These are phyloP conservation scores for Suhomyces bolitotheri DNA, from an alignment of 1,139 yeast genomes.

Conservation along the genomic window DNA sequence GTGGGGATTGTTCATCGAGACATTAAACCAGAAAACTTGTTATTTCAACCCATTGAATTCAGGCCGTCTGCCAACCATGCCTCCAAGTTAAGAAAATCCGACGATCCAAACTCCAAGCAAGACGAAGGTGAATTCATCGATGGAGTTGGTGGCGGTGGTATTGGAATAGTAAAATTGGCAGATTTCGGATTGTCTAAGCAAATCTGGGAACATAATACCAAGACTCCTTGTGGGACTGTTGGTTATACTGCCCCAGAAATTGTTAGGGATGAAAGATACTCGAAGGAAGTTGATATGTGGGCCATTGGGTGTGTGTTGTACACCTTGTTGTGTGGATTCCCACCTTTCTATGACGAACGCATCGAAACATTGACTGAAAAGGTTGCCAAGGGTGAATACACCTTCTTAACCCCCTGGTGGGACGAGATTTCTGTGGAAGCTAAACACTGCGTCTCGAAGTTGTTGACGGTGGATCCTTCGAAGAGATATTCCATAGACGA, in stretches of 20 bases:
- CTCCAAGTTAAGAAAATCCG: slow-evolving; percentile 43
- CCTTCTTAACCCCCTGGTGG: slow-evolving; percentile 64
- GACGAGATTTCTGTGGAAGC: slow-evolving; percentile 58
- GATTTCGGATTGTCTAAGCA: slow-evolving; percentile 62
- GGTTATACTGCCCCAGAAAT: slow-evolving; percentile 67
- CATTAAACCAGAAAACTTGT: slow-evolving; percentile 56
- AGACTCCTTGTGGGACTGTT: slow-evolving; percentile 65
- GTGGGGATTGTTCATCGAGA: slow-evolving; percentile 60
- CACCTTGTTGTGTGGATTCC: slow-evolving; percentile 61
- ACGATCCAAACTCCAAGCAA: slow-evolving; percentile 47
- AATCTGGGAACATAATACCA: slow-evolving; percentile 57
- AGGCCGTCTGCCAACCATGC: slow-evolving; percentile 39
- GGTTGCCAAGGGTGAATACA: slow-evolving; percentile 59
- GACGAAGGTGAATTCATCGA: slow-evolving; percentile 54
- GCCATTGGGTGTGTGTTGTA: slow-evolving; percentile 63
- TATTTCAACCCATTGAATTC: slow-evolving; percentile 64
- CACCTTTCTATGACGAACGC: slow-evolving; percentile 61
- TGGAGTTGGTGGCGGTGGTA: slow-evolving; percentile 53
- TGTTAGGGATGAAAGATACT: slow-evolving; percentile 56
- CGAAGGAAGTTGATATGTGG: slow-evolving; percentile 67
- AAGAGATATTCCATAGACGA: slow-evolving; percentile 77
- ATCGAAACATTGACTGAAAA: slow-evolving; percentile 57
- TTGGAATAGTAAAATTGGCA: slow-evolving; percentile 54
- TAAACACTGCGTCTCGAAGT: slow-evolving; percentile 65
- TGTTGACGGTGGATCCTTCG: slow-evolving; percentile 81